These are phyloP conservation scores for Hygrophorus russula DNA, from an alignment of 768 basidiomycete genomes.

Conservation along the genomic window DNA sequence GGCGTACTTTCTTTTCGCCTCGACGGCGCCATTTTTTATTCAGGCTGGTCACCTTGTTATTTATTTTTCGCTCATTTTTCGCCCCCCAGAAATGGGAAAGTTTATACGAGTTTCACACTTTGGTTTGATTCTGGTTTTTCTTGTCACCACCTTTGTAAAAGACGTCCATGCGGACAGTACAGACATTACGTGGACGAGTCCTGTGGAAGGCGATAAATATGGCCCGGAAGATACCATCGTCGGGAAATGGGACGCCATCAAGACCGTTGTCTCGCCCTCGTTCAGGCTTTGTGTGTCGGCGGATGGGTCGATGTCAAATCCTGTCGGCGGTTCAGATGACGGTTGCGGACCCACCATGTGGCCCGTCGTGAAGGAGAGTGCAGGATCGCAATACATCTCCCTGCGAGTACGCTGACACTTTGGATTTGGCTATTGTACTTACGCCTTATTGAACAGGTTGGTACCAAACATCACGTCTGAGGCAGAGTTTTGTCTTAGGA, in stretches of 20 bases:
- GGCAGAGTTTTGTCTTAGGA: conserved; percentile 9
- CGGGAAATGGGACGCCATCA: conserved; percentile 17
- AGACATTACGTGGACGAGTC: conserved; percentile 14
- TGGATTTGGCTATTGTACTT: neutral
- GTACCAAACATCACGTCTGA: conserved; percentile 12
- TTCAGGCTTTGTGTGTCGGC: conserved; percentile 19
- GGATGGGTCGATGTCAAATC: conserved; percentile 3
- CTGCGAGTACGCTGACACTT: conserved; percentile 13
- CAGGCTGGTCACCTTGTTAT: conserved; percentile 1
- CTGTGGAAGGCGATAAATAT: conserved; percentile 3
- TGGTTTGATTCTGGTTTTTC: neutral
- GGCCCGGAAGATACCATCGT: conserved; percentile 16
- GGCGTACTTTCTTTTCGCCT: conserved; percentile 1
- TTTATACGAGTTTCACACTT: neutral
- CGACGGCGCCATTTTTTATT: neutral
- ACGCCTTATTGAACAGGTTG: conserved; percentile 8
- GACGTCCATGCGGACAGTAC: neutral
- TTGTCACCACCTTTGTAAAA: neutral
- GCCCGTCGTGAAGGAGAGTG: conserved; percentile 12
- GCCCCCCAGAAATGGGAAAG: neutral
- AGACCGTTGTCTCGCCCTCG: conserved; percentile 19
- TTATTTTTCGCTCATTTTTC: neutral
- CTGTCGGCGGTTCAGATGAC: conserved; percentile 1
- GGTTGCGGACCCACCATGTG: conserved; percentile 15
- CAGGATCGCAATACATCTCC: conserved; percentile 13